A percentile compares a stretch with the other conserved stretches of the same genome.
These are phyloP conservation scores for Trametes gibbosa DNA, from an alignment of 768 basidiomycete genomes.

Conservation along the genomic window DNA sequence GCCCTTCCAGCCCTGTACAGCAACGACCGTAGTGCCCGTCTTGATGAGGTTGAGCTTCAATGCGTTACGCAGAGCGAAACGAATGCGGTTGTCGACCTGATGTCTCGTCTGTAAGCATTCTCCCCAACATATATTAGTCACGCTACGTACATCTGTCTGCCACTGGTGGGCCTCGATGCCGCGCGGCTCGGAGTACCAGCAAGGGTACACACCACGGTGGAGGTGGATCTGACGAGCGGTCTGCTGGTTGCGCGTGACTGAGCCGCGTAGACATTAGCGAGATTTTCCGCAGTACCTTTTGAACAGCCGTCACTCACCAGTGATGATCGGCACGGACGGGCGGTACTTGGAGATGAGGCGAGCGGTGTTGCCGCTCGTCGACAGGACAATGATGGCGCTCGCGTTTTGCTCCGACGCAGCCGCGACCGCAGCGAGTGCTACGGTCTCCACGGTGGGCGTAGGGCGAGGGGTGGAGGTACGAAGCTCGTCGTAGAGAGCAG, in stretches of 20 bases:
- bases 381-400: slow-evolving; percentile 91
- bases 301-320: slow-evolving; percentile 54
- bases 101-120: neutral
- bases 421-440: slow-evolving; percentile 93
- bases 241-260: slow-evolving; percentile 94
- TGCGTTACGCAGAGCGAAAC: slow-evolving; percentile 84
- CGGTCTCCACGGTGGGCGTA: slow-evolving; percentile 92
- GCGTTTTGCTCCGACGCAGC: slow-evolving; percentile 95
- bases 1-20: slow-evolving; percentile 99
- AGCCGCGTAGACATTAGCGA: neutral
- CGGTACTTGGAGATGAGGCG: slow-evolving; percentile 96
- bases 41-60: slow-evolving; percentile 83
- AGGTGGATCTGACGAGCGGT: slow-evolving; percentile 96
- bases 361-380: slow-evolving; percentile 95
- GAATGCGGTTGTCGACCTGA: slow-evolving; percentile 88
- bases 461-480: slow-evolving; percentile 77
- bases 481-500: slow-evolving; percentile 89
- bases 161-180: slow-evolving; percentile 86
- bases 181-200: slow-evolving; percentile 95
- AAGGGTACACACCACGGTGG: slow-evolving; percentile 95
- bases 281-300: neutral
- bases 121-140: slow-evolving; percentile 6
- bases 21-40: slow-evolving; percentile 85
- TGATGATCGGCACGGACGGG: slow-evolving; percentile 90
- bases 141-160: slow-evolving; percentile 86